Evolutionary conservation across 345 rosid genomes (phyloP), one percentile per base, ranked within the genome.

Genomic region (Erodium maritimum): DNA sequence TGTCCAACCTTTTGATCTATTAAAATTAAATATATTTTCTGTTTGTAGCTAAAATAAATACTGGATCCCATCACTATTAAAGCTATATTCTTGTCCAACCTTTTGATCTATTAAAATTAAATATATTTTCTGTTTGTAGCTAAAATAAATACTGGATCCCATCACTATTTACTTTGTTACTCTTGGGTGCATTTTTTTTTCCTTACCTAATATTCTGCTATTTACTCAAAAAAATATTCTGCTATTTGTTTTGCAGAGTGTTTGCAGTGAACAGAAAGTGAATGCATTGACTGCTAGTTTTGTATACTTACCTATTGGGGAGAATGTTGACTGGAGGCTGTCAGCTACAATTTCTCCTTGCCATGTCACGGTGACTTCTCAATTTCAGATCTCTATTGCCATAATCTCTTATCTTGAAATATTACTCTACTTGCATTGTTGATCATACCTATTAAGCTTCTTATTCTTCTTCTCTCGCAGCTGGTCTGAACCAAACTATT

Each of bases 261-360:
- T 93, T 25, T 80, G 88, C 58, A 87, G 88, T 70, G 94, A 87
- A 79, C 71, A 80, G 73, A 93, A 93, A 87, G 82, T 72, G 66
- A 85, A 93, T 80, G 99, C 99, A 22, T 74, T 93, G 73, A 75
- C 83, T 66, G 95, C 95, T 78, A 79, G 85, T 69, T 93, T 93
- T 76, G 89, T 89, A 52, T 76, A 68, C 50, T 79, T 82, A 59
- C 97, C 99, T 45, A 79, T 75, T 56, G 96, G 90, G 69, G 97
- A 93, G 77, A 87, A 85, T 75, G 83, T 89, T 52, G 97, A 85
- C 68, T 93, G 99, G 99, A 79, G 79, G 78, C 70, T 93, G 72
- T 87, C 96, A 46, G 95, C 99, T 42, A 89, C 84, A 46, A 87
- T 87, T 66, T 93, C 99, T 60, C 99, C 99, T 56, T 93, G 97